These are phyloP conservation scores for Rutstroemia sp. DNA, from an alignment of 2,329 filamentous ascomycete genomes.

Conservation along the genomic window DNA sequence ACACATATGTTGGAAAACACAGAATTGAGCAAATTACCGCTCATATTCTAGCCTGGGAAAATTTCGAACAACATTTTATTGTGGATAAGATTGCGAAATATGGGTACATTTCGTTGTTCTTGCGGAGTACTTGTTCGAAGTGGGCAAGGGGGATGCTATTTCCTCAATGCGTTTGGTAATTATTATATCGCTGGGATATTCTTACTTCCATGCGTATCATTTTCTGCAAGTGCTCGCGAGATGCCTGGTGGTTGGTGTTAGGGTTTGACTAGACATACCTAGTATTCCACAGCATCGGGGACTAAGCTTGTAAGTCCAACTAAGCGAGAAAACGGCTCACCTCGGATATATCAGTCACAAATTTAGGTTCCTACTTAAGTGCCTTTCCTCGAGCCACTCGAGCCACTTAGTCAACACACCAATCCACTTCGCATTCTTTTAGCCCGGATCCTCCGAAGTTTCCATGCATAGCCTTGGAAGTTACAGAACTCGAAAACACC, in stretches of 20 bases:
- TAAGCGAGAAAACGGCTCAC: slow-evolving; percentile 1
- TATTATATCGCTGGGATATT: background rate
- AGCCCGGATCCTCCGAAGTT: background rate
- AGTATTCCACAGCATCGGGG: background rate
- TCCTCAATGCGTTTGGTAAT: background rate
- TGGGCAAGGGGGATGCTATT: no score
- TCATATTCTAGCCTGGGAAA: no score
- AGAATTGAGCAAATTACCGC: no score
- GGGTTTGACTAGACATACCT: background rate
- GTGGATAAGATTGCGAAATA: no score
- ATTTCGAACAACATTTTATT: no score
- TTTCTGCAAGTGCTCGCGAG: background rate
- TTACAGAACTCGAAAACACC: background rate
- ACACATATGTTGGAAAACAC: no score
- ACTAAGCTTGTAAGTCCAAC: slow-evolving; percentile 4
- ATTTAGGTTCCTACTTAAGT: background rate
- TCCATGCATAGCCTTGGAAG: background rate
- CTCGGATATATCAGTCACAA: slow-evolving; percentile 5
- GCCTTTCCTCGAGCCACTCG: background rate
- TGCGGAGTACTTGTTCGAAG: no score
- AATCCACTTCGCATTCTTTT: background rate
- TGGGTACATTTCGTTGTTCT: no score
- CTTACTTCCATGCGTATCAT: background rate
- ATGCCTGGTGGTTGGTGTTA: background rate
- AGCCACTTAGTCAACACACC: background rate